Base-by-base conservation (phyloP, 805 yeast genomes). In the Saturnispora mendoncae region DNA sequence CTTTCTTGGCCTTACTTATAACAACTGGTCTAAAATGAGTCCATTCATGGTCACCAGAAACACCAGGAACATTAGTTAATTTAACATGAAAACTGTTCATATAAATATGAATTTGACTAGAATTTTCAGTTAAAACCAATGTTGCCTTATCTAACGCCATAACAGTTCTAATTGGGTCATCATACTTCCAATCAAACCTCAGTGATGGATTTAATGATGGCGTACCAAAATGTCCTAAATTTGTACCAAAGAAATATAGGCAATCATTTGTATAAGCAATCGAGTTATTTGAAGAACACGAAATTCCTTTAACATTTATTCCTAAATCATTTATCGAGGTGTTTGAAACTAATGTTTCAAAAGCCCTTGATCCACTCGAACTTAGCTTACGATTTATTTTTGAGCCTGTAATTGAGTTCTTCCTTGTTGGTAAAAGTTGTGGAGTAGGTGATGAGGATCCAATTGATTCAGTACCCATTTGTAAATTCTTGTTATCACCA, bases 191-290 rank as follows among this genome's bases (percentile, higher is more conserved):
- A 41, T 66, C 49, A 1, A 58, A 49, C 1, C 77, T 76, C 48
- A 64, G 56, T 3, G 25, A 26, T 13, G 46, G 21, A 32, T 34
- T 41, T 12, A 41, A 25, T n/a, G 43, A 28, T 5, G 46, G 41
- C 2, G 38, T 34, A n/a, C 90, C 90, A 79, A 85, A 76, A 57
- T 85, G 95, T 0, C 95, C 95, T 20, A 75, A 60, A 53, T 85
- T 83, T 14, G 79, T 62, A 3, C 95, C 95, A 94, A 94, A 85
- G 30, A 75, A 61, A 45, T 64, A 72, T 3, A 81, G 46, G 6
- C 69, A 68, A 29, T 64, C 53, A 4, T 58, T 61, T 0, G 77
- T 63, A 46, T 68, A 80, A 0, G 74, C 81, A 15, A 78, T 68
- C 2, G 88, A 74, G 54, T 84, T 94, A 12, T 79, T 67, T 33